These are phyloP conservation scores for Starmera quercuum DNA, from an alignment of 805 yeast genomes.

Conservation along the genomic window DNA sequence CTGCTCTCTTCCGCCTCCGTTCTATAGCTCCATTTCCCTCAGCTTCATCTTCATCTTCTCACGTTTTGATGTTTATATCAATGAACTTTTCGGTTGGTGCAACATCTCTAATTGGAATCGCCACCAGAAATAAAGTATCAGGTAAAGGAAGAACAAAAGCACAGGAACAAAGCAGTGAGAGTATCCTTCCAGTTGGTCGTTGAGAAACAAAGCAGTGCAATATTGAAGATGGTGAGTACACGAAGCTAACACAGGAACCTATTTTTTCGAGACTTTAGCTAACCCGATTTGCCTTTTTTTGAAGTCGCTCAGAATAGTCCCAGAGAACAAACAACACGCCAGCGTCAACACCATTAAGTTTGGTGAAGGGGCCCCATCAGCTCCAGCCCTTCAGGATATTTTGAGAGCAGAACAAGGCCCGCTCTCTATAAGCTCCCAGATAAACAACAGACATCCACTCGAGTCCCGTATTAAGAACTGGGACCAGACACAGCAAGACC, in stretches of 20 bases:
- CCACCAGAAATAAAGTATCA: neutral
- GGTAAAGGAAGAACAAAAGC: too few species aligned
- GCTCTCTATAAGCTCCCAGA: constrained; percentile 41
- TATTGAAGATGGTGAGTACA: too few species aligned
- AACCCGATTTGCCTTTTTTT: too few species aligned
- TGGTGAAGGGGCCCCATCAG: constrained; percentile 49
- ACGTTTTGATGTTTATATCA: neutral
- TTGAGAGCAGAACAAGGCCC: constrained; percentile 61
- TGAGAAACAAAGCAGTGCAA: too few species aligned
- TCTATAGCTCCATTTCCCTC: neutral
- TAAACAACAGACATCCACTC: constrained; percentile 80
- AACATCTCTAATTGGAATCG: neutral
- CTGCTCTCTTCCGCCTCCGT: too few species aligned
- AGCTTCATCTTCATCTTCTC: neutral
- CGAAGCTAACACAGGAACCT: too few species aligned
- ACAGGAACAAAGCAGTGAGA: too few species aligned
- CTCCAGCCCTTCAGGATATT: constrained; percentile 65
- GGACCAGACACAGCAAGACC: constrained; percentile 68
- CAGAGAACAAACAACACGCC: constrained; percentile 37
- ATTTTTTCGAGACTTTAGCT: too few species aligned
- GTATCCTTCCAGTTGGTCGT: too few species aligned
- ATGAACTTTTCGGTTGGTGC: neutral
- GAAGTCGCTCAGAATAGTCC: constrained; percentile 42
- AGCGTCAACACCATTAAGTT: constrained; percentile 43
- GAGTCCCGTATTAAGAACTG: constrained; percentile 70